Conservation (phyloP, 768 basidiomycete genomes). For the Coprinellus micaceus region DNA sequence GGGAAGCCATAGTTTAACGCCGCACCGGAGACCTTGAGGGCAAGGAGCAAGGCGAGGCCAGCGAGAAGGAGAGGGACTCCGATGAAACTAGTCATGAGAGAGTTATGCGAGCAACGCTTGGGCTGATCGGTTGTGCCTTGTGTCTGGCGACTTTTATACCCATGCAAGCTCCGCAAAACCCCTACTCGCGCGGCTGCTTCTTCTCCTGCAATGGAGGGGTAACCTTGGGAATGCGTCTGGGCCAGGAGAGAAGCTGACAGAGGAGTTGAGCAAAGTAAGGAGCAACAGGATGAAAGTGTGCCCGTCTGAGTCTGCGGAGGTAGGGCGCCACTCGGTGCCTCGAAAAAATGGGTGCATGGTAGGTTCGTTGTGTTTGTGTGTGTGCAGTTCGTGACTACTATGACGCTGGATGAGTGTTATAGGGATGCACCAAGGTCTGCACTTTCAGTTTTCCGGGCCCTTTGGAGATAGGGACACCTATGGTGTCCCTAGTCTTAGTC, state of each 20-base stretch:
- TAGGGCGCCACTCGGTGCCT: too few species aligned
- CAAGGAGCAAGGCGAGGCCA: neutral
- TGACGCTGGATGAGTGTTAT: too few species aligned
- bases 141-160: neutral
- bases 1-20: constrained; percentile 45
- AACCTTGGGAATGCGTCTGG: neutral
- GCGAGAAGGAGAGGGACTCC: neutral
- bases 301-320: too few species aligned
- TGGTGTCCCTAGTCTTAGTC: too few species aligned
- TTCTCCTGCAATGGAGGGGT: neutral
- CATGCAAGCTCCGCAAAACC: neutral
- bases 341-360: too few species aligned
- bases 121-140: neutral
- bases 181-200: neutral
- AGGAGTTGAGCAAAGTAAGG: too few species aligned
- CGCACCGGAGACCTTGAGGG: constrained; percentile 1
- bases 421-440: too few species aligned
- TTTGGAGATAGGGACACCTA: too few species aligned
- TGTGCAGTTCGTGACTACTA: too few species aligned
- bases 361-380: too few species aligned
- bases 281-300: too few species aligned
- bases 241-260: neutral
- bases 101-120: neutral
- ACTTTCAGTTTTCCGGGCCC: too few species aligned
- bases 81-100: neutral